A percentile compares a stretch with the other conserved stretches of the same genome.
Conservation (phyloP, 2,329 filamentous ascomycete genomes). For the Myriangium duriaei region DNA sequence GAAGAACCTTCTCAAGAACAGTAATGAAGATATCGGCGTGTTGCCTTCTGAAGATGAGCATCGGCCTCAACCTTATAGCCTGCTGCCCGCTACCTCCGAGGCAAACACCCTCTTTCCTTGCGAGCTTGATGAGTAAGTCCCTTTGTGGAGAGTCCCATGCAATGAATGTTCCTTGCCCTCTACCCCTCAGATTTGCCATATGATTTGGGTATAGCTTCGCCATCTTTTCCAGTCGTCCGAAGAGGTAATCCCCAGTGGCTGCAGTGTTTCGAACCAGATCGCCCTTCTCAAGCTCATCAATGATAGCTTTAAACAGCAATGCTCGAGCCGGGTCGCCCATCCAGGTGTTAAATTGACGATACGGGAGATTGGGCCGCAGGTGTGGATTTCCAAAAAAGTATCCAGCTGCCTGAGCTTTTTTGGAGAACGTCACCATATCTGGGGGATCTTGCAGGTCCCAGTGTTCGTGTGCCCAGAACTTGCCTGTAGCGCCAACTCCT, state of each 20-base stretch:
- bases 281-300: conserved; percentile 64
- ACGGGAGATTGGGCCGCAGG: conserved; percentile 79
- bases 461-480: conserved; percentile 96
- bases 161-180: conserved; percentile 83
- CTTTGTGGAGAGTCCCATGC: conserved; percentile 75
- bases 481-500: conserved; percentile 80
- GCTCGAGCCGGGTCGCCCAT: conserved; percentile 85
- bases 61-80: conserved; percentile 71
- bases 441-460: conserved; percentile 70
- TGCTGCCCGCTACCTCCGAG: conserved; percentile 68
- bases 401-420: conserved; percentile 88
- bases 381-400: conserved; percentile 79
- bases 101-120: conserved; percentile 72
- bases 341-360: conserved; percentile 96
- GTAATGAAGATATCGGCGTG: conserved; percentile 76
- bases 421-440: conserved; percentile 90
- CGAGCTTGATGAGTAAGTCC: conserved; percentile 66
- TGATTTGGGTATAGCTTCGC: conserved; percentile 59
- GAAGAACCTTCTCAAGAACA: conserved; percentile 23
- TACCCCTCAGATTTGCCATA: conserved; percentile 73
- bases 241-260: conserved; percentile 67
- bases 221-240: conserved; percentile 53
- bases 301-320: conserved; percentile 74
- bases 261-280: conserved; percentile 73
- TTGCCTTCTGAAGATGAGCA: conserved; percentile 85